Evolutionary conservation across 306 rosid species (phyloP).

Genomic region (Vigna mungo): DNA sequence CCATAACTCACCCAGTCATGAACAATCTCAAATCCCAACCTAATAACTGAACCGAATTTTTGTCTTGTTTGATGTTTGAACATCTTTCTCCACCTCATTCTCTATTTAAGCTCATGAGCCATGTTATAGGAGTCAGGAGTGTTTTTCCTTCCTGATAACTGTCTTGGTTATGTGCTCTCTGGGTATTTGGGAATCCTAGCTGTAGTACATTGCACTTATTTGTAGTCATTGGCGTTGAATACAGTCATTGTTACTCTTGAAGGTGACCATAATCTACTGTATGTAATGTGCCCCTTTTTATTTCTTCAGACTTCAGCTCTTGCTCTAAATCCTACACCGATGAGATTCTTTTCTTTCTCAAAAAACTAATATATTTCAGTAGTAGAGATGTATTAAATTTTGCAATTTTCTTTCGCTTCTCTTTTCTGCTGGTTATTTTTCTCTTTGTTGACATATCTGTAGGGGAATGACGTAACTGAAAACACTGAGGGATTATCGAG

Average conservation of each 20-base stretch:
- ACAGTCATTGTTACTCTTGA: slow-evolving; percentile 34
- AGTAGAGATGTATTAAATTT: slow-evolving; percentile 25
- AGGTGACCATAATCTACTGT: slow-evolving; percentile 14
- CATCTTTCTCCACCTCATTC: slow-evolving; percentile 20
- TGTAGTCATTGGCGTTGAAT: background rate
- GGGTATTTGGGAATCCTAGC: background rate
- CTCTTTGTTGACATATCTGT: slow-evolving; percentile 45
- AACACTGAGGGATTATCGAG: slow-evolving; percentile 77
- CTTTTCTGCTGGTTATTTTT: slow-evolving; percentile 36
- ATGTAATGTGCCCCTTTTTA: slow-evolving; percentile 8
- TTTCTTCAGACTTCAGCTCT: background rate
- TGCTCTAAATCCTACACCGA: slow-evolving; percentile 11
- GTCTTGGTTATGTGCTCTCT: slow-evolving; percentile 5
- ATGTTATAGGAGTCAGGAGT: background rate
- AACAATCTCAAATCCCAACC: slow-evolving; percentile 32
- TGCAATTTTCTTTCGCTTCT: slow-evolving; percentile 19
- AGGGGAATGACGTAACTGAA: slow-evolving; percentile 67
- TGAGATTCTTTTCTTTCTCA: slow-evolving; percentile 31
- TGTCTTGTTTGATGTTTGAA: background rate
- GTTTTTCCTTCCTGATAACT: slow-evolving; percentile 25
- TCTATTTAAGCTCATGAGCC: slow-evolving; percentile 20
- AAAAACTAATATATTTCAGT: slow-evolving; percentile 27
- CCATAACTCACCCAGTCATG: background rate
- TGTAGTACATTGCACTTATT: slow-evolving; percentile 9
- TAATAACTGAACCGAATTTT: slow-evolving; percentile 13